phyloP scores from a whole-genome alignment of 805 yeast species.

The Myxozyma vanderwaltii region DNA sequence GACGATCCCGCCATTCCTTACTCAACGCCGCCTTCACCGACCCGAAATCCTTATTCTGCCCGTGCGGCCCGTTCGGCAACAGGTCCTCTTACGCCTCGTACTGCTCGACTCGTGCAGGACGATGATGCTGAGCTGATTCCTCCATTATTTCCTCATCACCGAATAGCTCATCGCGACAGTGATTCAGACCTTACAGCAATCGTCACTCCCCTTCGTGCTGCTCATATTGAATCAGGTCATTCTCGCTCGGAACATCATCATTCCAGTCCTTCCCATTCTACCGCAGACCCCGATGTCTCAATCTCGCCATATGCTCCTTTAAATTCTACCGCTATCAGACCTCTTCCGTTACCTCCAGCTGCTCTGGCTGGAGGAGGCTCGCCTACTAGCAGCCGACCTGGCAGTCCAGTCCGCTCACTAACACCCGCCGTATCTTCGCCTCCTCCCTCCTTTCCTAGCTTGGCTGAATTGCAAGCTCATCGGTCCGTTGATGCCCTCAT shows the following conservation, averaged over 20 bases:
- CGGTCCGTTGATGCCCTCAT: conserved; percentile 18
- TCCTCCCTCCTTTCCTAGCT: conserved; percentile 22
- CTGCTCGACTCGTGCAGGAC: background rate
- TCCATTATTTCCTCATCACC: background rate
- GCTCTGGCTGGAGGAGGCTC: conserved; percentile 8
- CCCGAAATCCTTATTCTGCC: conserved; percentile 10
- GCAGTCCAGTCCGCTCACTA: conserved; percentile 6
- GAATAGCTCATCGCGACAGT: background rate
- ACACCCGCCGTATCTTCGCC: conserved; percentile 1
- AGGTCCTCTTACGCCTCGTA: conserved; percentile 8
- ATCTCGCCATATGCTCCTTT: conserved; percentile 3
- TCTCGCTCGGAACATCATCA: conserved; percentile 1
- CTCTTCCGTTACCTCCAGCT: conserved; percentile 18
- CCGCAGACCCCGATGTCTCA: background rate
- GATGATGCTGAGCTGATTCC: background rate
- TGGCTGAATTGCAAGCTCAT: conserved; percentile 16
- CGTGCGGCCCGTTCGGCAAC: background rate
- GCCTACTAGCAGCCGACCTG: conserved; percentile 1
- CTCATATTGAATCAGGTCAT: conserved; percentile 15
- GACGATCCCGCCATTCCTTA: conserved; percentile 33
- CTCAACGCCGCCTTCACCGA: conserved; percentile 31
- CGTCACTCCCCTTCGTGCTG: conserved; percentile 17
- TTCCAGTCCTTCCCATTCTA: background rate
- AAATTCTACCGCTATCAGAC: background rate
- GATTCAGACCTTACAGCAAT: background rate